Percentiles rank a stretch among this genome's conserved stretches.
Conservation (phyloP, 2,329 filamentous ascomycete genomes). For the Epichloe hybrida region DNA sequence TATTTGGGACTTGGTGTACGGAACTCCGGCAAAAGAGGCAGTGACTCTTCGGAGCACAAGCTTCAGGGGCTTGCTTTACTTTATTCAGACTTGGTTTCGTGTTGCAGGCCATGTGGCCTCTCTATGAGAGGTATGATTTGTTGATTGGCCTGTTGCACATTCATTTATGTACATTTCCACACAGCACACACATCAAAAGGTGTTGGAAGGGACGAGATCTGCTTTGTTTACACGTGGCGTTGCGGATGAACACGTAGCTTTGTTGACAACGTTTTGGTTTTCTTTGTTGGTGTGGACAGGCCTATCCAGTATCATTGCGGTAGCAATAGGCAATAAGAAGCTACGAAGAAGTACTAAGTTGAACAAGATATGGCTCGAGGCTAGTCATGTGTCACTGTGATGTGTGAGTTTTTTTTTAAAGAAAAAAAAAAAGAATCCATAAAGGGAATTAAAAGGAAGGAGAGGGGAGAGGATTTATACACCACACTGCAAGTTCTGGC, state of each 20-base stretch:
- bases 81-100: not conserved
- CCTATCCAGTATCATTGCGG: slow-evolving; percentile 6
- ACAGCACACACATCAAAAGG: slow-evolving; percentile 33
- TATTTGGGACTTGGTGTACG: not conserved
- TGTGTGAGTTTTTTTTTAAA: too few species aligned
- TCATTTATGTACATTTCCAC: slow-evolving; percentile 27
- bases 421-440: too few species aligned
- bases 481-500: too few species aligned
- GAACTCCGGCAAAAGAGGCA: not conserved
- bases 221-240: slow-evolving; percentile 14
- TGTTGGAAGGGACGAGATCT: slow-evolving; percentile 23
- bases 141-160: slow-evolving; percentile 4
- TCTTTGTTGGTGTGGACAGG: slow-evolving; percentile 16
- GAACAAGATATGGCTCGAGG: not conserved
- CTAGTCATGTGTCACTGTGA: too few species aligned
- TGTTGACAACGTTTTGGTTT: slow-evolving; percentile 7
- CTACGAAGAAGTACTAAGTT: not conserved
- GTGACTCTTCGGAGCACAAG: not conserved
- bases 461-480: too few species aligned
- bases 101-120: not conserved
- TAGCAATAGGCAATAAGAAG: slow-evolving; percentile 16
- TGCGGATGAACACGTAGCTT: slow-evolving; percentile 11
- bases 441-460: too few species aligned
- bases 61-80: not conserved
- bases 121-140: not conserved